These are phyloP conservation scores for Pinus taeda DNA, from an alignment of 75 land plant species.

Conservation along the genomic window DNA sequence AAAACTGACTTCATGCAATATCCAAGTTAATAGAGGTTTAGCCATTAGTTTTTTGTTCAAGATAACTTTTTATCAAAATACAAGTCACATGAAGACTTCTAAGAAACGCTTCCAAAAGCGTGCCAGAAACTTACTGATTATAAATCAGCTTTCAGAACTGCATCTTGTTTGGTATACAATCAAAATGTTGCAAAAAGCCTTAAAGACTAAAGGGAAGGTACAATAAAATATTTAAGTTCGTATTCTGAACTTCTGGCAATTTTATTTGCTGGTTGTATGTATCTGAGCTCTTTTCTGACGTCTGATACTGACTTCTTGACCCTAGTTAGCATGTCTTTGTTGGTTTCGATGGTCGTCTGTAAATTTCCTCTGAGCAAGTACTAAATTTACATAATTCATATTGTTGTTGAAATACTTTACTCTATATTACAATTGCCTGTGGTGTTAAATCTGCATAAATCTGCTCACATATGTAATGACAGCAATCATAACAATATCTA, in stretches of 20 bases:
- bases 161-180: no score
- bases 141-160: no score
- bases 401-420: background rate
- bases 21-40: background rate
- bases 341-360: background rate
- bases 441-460: background rate
- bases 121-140: no score
- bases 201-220: background rate
- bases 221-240: no score
- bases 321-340: background rate
- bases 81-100: no score
- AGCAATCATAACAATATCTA: background rate
- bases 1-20: background rate
- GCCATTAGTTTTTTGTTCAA: background rate
- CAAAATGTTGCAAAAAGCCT: background rate
- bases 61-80: background rate
- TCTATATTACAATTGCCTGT: background rate
- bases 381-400: background rate
- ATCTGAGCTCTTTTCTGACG: background rate
- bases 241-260: no score
- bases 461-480: background rate
- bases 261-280: no score
- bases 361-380: background rate
- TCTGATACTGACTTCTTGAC: background rate
- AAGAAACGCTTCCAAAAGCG: no score